A percentile compares a stretch with the other conserved stretches of the same genome.
phyloP scores from a whole-genome alignment of 2,329 filamentous ascomycete genomes.

The Paecilomyces variotii region DNA sequence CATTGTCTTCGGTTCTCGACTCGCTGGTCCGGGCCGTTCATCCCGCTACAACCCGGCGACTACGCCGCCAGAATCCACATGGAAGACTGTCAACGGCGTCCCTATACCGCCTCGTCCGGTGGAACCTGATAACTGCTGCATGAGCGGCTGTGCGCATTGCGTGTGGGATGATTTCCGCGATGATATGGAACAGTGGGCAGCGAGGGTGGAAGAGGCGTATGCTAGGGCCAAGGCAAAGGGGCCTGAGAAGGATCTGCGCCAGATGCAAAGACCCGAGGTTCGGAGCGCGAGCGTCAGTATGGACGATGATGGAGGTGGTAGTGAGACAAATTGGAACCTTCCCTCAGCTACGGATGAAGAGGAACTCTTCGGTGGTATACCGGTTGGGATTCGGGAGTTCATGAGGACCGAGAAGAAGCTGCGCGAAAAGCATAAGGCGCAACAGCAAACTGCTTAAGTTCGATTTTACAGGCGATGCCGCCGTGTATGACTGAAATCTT shows the following conservation, averaged over 20 bases:
- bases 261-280: slow-evolving; percentile 32
- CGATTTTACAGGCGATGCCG: background rate
- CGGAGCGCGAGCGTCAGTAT: slow-evolving; percentile 52
- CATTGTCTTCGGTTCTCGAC: slow-evolving; percentile 73
- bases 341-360: slow-evolving; percentile 41
- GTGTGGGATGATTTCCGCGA: slow-evolving; percentile 91
- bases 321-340: slow-evolving; percentile 57
- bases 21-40: slow-evolving; percentile 62
- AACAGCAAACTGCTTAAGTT: slow-evolving; percentile 30
- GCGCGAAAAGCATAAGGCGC: slow-evolving; percentile 61
- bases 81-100: slow-evolving; percentile 62
- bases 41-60: slow-evolving; percentile 48
- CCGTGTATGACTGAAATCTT: background rate
- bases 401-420: slow-evolving; percentile 94
- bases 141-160: slow-evolving; percentile 97
- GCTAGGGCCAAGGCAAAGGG: slow-evolving; percentile 19
- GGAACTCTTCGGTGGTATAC: slow-evolving; percentile 70
- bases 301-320: slow-evolving; percentile 75
- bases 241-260: slow-evolving; percentile 21
- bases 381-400: slow-evolving; percentile 89
- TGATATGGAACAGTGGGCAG: slow-evolving; percentile 83
- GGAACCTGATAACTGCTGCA: slow-evolving; percentile 97
- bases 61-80: slow-evolving; percentile 50
- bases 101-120: slow-evolving; percentile 72
- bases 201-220: slow-evolving; percentile 55